Evolutionary conservation across 208 protist genomes (phyloP).

Genomic region (Wallacemonas sp.): DNA sequence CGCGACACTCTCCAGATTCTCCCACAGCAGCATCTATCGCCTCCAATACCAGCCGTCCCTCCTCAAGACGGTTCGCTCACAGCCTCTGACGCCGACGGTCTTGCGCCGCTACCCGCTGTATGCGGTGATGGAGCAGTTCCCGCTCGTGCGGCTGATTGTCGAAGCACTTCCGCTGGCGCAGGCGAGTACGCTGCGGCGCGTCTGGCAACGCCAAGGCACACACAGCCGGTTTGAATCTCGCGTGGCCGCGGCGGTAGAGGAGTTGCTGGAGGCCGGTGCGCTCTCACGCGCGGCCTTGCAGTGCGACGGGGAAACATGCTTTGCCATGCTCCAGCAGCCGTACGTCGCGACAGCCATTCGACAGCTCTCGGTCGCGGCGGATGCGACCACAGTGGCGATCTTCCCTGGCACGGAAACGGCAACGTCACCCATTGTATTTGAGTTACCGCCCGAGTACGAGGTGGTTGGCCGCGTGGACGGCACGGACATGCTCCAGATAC

Average conservation of each 20-base stretch:
- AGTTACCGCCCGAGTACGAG: conserved; percentile 65
- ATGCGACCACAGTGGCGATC: neutral
- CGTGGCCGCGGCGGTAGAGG: conserved; percentile 51
- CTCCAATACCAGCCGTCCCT: conserved; percentile 40
- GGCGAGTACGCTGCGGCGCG: conserved; percentile 33
- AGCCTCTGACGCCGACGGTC: conserved; percentile 67
- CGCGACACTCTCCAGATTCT: conserved; percentile 69
- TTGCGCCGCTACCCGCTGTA: conserved; percentile 68
- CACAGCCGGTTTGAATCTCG: conserved; percentile 66
- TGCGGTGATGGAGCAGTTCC: conserved; percentile 60
- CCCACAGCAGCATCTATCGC: conserved; percentile 32
- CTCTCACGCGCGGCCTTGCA: conserved; percentile 43
- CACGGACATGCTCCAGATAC: conserved; percentile 60
- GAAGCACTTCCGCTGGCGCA: conserved; percentile 41
- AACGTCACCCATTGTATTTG: conserved; percentile 25
- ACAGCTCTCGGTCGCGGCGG: neutral
- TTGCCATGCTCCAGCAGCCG: conserved; percentile 7
- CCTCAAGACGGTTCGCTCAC: conserved; percentile 39
- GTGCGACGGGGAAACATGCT: conserved; percentile 21
- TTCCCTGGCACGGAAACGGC: neutral
- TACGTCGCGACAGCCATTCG: conserved; percentile 5
- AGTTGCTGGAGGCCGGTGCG: conserved; percentile 57
- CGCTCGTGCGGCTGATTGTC: conserved; percentile 49
- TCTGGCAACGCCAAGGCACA: conserved; percentile 18
- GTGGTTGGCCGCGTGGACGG: conserved; percentile 45